A percentile compares a stretch with the other conserved stretches of the same genome.
Evolutionary conservation across 331 rosid species (phyloP).

Genomic region (Phaseolus coccineus): DNA sequence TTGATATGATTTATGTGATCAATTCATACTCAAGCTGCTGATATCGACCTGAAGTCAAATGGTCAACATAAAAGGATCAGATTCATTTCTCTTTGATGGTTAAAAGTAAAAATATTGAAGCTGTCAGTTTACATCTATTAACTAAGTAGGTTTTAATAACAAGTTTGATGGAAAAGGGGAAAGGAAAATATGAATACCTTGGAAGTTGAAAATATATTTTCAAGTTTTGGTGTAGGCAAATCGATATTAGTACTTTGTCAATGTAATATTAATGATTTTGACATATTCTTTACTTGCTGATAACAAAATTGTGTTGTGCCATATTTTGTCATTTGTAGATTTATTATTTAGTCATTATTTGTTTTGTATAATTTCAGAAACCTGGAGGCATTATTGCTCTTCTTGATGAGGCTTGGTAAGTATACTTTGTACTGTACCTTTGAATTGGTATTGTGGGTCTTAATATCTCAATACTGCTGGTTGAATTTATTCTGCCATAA

Average conservation of each 20-base stretch:
- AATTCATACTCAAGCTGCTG: slow-evolving; percentile 27
- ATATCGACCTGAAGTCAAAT: slow-evolving; percentile 10
- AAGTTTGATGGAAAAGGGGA: slow-evolving; percentile 1
- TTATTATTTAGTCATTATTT: slow-evolving; percentile 16
- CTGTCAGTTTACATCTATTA: slow-evolving; percentile 12
- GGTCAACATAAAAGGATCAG: slow-evolving; percentile 10
- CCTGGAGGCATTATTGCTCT: slow-evolving; percentile 99
- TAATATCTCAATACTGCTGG: slow-evolving; percentile 21
- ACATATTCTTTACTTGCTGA: slow-evolving; percentile 31
- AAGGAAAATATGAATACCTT: slow-evolving; percentile 30
- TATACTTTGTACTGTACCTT: slow-evolving; percentile 41
- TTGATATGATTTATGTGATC: slow-evolving; percentile 34
- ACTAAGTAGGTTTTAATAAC: slow-evolving; percentile 3
- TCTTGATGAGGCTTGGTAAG: slow-evolving; percentile 98
- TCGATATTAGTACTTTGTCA: slow-evolving; percentile 32
- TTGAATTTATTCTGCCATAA: slow-evolving; percentile 26
- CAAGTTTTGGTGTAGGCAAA: slow-evolving; percentile 9
- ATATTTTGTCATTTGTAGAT: slow-evolving; percentile 7
- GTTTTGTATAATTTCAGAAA: slow-evolving; percentile 68
- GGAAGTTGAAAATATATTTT: slow-evolving; percentile 32
- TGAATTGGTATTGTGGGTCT: slow-evolving; percentile 28
- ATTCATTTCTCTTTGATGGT: slow-evolving; percentile 25
- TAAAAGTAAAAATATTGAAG: slow-evolving; percentile 18
- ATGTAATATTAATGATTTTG: slow-evolving; percentile 7
- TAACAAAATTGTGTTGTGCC: slow-evolving; percentile 5